These are phyloP conservation scores for Tuber indicum DNA, from an alignment of 495 filamentous ascomycete species.

Conservation along the genomic window DNA sequence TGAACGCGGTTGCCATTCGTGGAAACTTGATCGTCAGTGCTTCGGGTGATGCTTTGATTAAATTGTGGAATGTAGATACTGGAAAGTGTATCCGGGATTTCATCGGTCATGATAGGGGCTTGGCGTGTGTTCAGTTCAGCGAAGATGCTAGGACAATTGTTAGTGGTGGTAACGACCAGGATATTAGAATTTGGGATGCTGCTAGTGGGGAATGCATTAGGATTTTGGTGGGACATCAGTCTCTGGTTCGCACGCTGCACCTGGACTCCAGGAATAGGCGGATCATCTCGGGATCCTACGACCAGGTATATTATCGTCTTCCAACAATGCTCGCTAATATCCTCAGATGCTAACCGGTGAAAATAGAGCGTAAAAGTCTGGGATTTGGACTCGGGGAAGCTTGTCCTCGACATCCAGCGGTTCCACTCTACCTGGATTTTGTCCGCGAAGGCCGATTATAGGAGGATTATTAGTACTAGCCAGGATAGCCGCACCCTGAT, in stretches of 20 bases:
- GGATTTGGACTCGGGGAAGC: slow-evolving; percentile 66
- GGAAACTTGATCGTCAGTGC: slow-evolving; percentile 87
- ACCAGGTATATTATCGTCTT: slow-evolving; percentile 53
- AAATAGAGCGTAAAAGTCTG: slow-evolving; percentile 74
- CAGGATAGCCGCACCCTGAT: slow-evolving; percentile 86
- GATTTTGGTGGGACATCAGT: slow-evolving; percentile 68
- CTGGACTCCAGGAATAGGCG: slow-evolving; percentile 76
- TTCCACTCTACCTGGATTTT: slow-evolving; percentile 97
- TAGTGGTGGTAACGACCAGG: slow-evolving; percentile 85
- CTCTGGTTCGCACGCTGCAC: slow-evolving; percentile 79
- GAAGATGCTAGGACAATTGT: slow-evolving; percentile 83
- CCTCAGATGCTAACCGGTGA: slow-evolving; percentile 14
- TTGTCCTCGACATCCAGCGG: slow-evolving; percentile 68
- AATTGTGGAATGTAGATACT: slow-evolving; percentile 86
- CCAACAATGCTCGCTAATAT: background rate
- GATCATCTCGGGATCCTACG: slow-evolving; percentile 85
- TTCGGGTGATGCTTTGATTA: slow-evolving; percentile 84
- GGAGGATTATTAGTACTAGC: slow-evolving; percentile 83
- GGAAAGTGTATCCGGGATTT: slow-evolving; percentile 85
- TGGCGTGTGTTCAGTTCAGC: slow-evolving; percentile 92
- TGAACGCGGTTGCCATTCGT: slow-evolving; percentile 90
- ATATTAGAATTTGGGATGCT: slow-evolving; percentile 90
- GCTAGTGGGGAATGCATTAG: slow-evolving; percentile 76
- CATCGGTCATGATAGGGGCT: slow-evolving; percentile 72
- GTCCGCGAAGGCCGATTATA: slow-evolving; percentile 88